Percentiles rank a stretch among this genome's conserved stretches.
Evolutionary conservation across 768 basidiomycete genomes (phyloP).

Genomic region (Russula earlei): DNA sequence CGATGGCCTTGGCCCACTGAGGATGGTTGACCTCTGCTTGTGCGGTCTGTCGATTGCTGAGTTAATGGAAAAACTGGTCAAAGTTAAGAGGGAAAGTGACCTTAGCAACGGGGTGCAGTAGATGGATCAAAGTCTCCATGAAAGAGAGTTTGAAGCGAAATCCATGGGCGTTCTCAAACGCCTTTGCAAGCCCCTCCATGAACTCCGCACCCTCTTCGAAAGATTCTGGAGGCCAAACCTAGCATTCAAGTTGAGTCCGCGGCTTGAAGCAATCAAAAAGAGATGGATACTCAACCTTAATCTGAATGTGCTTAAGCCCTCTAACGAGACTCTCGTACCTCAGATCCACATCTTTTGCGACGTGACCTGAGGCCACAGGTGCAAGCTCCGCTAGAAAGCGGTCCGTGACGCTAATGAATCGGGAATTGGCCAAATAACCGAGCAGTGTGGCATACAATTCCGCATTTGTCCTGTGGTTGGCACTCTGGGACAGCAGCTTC

Average conservation of each 20-base stretch:
- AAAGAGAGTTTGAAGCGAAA: slow-evolving; percentile 74
- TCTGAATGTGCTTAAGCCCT: slow-evolving; percentile 71
- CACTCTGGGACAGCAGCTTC: slow-evolving; percentile 53
- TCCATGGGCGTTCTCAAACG: slow-evolving; percentile 79
- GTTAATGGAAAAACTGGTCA: neutral
- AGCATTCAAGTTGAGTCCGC: slow-evolving; percentile 3
- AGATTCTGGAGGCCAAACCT: slow-evolving; percentile 91
- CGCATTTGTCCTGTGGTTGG: slow-evolving; percentile 72
- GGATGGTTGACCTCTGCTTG: slow-evolving; percentile 96
- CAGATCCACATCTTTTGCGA: slow-evolving; percentile 71
- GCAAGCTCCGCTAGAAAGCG: slow-evolving; percentile 74
- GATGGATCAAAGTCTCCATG: slow-evolving; percentile 65
- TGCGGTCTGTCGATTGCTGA: slow-evolving; percentile 49
- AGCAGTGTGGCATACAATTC: slow-evolving; percentile 79
- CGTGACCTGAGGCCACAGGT: slow-evolving; percentile 64
- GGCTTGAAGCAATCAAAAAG: neutral
- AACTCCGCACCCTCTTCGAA: slow-evolving; percentile 94
- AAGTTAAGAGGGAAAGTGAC: slow-evolving; percentile 29
- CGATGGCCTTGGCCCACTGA: slow-evolving; percentile 87
- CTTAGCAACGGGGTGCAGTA: slow-evolving; percentile 86
- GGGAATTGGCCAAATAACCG: slow-evolving; percentile 73
- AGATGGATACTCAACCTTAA: slow-evolving; percentile 47
- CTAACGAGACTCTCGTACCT: slow-evolving; percentile 79
- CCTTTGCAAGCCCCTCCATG: slow-evolving; percentile 71
- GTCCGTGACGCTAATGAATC: slow-evolving; percentile 90